These are phyloP conservation scores for Xylaria sp. DNA, from an alignment of 2,329 filamentous ascomycete genomes.

Conservation along the genomic window DNA sequence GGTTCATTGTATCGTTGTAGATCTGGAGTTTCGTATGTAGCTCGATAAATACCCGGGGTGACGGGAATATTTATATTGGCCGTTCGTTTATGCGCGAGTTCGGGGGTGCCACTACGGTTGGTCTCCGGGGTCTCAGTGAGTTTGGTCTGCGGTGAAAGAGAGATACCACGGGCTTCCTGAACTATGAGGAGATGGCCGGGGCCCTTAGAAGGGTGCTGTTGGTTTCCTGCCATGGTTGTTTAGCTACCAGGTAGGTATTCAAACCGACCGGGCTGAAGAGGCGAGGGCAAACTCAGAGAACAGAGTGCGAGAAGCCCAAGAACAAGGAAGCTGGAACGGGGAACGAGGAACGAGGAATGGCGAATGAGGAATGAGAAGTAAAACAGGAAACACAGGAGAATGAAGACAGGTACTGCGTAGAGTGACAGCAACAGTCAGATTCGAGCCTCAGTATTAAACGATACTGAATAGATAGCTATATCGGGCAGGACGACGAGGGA, in stretches of 20 bases:
- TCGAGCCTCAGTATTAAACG: neutral
- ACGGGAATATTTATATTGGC: constrained; percentile 54
- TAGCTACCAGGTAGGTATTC: too few relatives aligned
- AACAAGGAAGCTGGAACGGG: too few relatives aligned
- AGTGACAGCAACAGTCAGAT: neutral
- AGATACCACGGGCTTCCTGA: constrained; percentile 38
- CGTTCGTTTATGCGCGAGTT: constrained; percentile 51
- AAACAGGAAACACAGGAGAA: neutral
- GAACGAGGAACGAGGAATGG: too few relatives aligned
- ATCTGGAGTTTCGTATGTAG: constrained; percentile 48
- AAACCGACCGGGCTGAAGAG: neutral
- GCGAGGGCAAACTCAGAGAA: neutral
- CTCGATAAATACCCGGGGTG: constrained; percentile 53
- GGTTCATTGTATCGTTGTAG: constrained; percentile 38
- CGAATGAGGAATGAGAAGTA: neutral
- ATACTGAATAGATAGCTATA: neutral
- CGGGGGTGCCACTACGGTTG: constrained; percentile 29
- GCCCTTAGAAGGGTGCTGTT: constrained; percentile 18
- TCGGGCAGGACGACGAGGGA: neutral
- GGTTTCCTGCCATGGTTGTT: constrained; percentile 44
- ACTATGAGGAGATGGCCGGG: constrained; percentile 22
- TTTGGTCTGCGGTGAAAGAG: constrained; percentile 34
- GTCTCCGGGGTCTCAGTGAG: neutral
- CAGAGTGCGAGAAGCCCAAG: neutral
- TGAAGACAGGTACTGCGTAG: neutral